Conservation (phyloP, 2,329 filamentous ascomycete genomes). For the Stemphylium vesicarium region DNA sequence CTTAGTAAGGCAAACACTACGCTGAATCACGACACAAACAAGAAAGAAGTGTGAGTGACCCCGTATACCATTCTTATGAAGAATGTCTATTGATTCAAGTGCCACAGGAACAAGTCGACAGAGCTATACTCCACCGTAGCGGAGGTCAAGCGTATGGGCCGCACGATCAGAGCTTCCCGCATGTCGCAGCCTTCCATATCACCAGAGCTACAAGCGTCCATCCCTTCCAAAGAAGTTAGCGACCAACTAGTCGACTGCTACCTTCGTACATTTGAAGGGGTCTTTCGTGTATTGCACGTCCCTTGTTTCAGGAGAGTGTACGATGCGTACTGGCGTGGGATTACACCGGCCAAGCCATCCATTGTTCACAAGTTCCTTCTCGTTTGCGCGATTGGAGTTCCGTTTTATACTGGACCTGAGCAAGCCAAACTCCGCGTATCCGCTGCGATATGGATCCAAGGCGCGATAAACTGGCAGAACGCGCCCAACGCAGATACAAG, state of each 20-base stretch:
- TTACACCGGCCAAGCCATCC: constrained; percentile 51
- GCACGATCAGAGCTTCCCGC: too few species aligned
- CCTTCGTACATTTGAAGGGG: constrained; percentile 55
- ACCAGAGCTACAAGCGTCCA: neutral
- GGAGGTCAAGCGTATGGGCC: too few species aligned
- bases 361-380: constrained; percentile 60
- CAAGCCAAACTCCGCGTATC: constrained; percentile 49
- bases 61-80: too few species aligned
- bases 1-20: too few species aligned
- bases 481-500: constrained; percentile 61
- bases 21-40: too few species aligned
- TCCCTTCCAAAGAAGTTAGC: constrained; percentile 53
- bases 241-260: constrained; percentile 59
- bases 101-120: too few species aligned
- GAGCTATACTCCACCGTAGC: too few species aligned
- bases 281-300: constrained; percentile 59
- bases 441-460: constrained; percentile 61
- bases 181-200: too few species aligned
- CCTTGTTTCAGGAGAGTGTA: constrained; percentile 59
- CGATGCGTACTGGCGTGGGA: constrained; percentile 57
- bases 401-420: constrained; percentile 56
- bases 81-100: too few species aligned
- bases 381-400: constrained; percentile 43
- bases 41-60: too few species aligned
- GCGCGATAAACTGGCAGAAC: constrained; percentile 61